Percentiles rank a stretch among this genome's conserved stretches.
Conservation (phyloP, 2,329 filamentous ascomycete genomes). For the Gnomoniopsis smithogilvyi region DNA sequence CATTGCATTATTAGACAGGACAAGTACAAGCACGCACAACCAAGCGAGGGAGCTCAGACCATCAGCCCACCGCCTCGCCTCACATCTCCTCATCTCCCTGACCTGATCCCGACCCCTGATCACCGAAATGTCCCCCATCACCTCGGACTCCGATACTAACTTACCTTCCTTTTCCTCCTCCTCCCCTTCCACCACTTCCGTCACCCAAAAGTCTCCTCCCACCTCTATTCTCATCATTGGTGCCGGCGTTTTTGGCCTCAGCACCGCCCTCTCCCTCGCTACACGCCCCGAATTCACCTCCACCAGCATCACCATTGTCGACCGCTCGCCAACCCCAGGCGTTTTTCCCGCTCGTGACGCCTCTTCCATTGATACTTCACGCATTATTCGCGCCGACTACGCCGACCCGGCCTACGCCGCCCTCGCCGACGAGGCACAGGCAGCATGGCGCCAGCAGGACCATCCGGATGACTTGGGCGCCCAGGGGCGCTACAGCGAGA, state of each 20-base stretch:
- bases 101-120: slow-evolving; percentile 3
- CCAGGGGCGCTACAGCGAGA: slow-evolving; percentile 66
- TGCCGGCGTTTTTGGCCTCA: slow-evolving; percentile 61
- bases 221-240: slow-evolving; percentile 65
- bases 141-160: slow-evolving; percentile 10
- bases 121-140: slow-evolving; percentile 4
- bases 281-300: slow-evolving; percentile 53
- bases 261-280: slow-evolving; percentile 65
- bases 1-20: too few species aligned
- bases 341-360: slow-evolving; percentile 60
- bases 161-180: slow-evolving; percentile 5
- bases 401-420: slow-evolving; percentile 72
- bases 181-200: slow-evolving; percentile 1
- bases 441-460: slow-evolving; percentile 62
- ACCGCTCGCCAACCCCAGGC: slow-evolving; percentile 40
- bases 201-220: slow-evolving; percentile 20
- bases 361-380: slow-evolving; percentile 60
- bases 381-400: slow-evolving; percentile 73
- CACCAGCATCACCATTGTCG: slow-evolving; percentile 57
- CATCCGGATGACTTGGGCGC: slow-evolving; percentile 52
- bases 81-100: not conserved
- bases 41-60: not conserved
- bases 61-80: not conserved
- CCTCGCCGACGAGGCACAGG: slow-evolving; percentile 69
- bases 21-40: not conserved